Percentiles rank a stretch among this genome's conserved stretches.
phyloP scores from a whole-genome alignment of 2,329 filamentous ascomycete species.

The Neonectria sp. region DNA sequence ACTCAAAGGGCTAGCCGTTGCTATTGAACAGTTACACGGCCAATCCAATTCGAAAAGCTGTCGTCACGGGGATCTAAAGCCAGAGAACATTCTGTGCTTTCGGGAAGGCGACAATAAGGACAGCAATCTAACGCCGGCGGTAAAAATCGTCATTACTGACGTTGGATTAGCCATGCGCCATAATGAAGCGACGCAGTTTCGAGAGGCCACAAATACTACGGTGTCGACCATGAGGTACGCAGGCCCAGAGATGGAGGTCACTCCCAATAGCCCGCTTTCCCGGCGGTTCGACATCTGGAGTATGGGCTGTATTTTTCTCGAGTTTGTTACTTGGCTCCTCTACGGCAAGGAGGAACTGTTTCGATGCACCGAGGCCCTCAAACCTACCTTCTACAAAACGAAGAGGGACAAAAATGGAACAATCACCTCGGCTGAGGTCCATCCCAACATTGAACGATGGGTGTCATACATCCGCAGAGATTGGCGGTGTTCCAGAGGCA shows the following conservation, averaged over 20 bases:
- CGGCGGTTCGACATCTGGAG: slow-evolving; percentile 48
- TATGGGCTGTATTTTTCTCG: slow-evolving; percentile 48
- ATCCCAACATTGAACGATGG: slow-evolving; percentile 10
- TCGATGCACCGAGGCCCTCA: background rate
- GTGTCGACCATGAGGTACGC: slow-evolving; percentile 12
- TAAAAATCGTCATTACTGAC: slow-evolving; percentile 26
- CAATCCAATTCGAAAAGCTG: background rate
- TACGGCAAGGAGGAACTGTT: slow-evolving; percentile 17
- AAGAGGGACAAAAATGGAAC: background rate
- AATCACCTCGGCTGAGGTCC: slow-evolving; percentile 2
- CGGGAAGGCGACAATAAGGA: background rate
- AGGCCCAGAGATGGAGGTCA: slow-evolving; percentile 14
- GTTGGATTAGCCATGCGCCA: slow-evolving; percentile 16
- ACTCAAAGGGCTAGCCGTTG: slow-evolving; percentile 14
- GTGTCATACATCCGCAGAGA: slow-evolving; percentile 20
- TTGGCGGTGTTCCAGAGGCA: slow-evolving; percentile 14
- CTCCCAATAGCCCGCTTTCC: slow-evolving; percentile 22
- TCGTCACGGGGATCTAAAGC: slow-evolving; percentile 37
- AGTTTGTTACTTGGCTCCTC: slow-evolving; percentile 46
- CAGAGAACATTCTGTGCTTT: slow-evolving; percentile 42
- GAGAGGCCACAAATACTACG: background rate
- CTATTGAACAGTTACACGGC: slow-evolving; percentile 16
- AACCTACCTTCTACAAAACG: slow-evolving; percentile 4
- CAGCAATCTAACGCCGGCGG: background rate
- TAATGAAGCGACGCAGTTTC: slow-evolving; percentile 2